Base-by-base conservation (phyloP, 129 eudicot genomes). In the Tagetes erecta region DNA sequence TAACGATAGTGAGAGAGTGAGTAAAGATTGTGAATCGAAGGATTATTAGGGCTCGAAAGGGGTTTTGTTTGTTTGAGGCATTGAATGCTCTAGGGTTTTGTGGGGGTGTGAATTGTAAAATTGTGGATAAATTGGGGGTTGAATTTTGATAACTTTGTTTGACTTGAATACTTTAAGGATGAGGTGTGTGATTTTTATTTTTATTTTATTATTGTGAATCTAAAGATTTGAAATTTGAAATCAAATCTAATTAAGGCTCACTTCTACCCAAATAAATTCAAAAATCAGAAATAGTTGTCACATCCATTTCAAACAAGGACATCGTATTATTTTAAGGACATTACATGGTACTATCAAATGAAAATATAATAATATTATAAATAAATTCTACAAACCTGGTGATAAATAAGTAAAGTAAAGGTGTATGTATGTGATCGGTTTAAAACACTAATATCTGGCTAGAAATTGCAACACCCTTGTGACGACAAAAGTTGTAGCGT, bases 1-100 rank as follows among this genome's bases (percentile, higher is more conserved):
- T 60, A 47, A 60, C 71, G 76, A 69, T 47, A 37, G 51, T 10
- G 79, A 45, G 57, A 34, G 45, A 45, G 63, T 14, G 36, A 45
- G 42, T 55, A 66, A 14, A 78, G 72, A 41, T 31, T 60, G 60
- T 40, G 71, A 52, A 70, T 58, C 41, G 76, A 30, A 68, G 37
- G 39, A 59, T 20, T 20, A 56, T 72, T 76, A 51, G 80, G 80
- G 57, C 35, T 42, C 72, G 67, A 76, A 80, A 80, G 70, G 27
- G 27, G 27, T 20, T 20, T 81, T 76, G 76, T 75, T 78, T 42
- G 75, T 55, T 67, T 5, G 51, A 42, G 13, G 74, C 20, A 20
- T 4, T 5, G 33, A 45, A 38, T 40, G 70, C 42, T 70, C 57
- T 78, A 81, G 88, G 83, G 88, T 76, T 81, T 83, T 78, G 85